Evolutionary conservation across 2,329 filamentous ascomycete genomes (phyloP).

Genomic region (Arachnomyces sp.): DNA sequence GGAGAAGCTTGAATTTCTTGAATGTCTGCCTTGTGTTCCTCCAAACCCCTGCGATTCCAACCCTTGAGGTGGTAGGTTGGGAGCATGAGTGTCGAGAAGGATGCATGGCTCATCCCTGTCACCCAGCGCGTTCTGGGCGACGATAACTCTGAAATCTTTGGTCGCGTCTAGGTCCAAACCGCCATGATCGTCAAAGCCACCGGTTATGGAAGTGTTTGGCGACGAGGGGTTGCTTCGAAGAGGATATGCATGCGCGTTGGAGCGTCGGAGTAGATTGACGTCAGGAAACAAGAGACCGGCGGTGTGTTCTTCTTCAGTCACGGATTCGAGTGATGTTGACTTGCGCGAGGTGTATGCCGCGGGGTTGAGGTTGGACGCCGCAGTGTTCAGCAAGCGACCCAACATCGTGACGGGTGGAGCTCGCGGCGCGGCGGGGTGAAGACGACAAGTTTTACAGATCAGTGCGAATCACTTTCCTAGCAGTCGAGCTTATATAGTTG

Average conservation of each 20-base stretch:
- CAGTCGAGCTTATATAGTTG: too few species aligned
- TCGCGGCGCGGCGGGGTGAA: neutral
- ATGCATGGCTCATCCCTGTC: conserved; percentile 39
- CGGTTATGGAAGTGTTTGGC: conserved; percentile 34
- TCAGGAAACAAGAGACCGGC: conserved; percentile 41
- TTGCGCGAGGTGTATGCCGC: conserved; percentile 30
- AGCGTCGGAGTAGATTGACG: conserved; percentile 33
- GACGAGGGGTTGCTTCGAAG: conserved; percentile 35
- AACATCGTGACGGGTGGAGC: conserved; percentile 27
- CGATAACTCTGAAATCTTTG: conserved; percentile 39
- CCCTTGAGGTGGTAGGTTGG: conserved; percentile 22
- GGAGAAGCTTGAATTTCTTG: conserved; percentile 31
- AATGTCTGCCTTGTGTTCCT: conserved; percentile 23
- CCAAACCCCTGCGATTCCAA: conserved; percentile 28
- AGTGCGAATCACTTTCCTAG: too few species aligned
- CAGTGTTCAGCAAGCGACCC: conserved; percentile 35
- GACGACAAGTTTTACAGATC: too few species aligned
- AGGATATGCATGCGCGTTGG: conserved; percentile 33
- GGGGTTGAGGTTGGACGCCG: conserved; percentile 36
- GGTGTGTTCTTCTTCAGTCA: conserved; percentile 43
- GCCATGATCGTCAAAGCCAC: conserved; percentile 39
- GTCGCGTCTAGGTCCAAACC: conserved; percentile 37
- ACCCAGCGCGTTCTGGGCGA: conserved; percentile 41
- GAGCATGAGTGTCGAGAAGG: conserved; percentile 35
- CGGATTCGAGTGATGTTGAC: conserved; percentile 35